phyloP scores from a whole-genome alignment of 495 filamentous ascomycete genomes.

The Chaetomium fimeti region DNA sequence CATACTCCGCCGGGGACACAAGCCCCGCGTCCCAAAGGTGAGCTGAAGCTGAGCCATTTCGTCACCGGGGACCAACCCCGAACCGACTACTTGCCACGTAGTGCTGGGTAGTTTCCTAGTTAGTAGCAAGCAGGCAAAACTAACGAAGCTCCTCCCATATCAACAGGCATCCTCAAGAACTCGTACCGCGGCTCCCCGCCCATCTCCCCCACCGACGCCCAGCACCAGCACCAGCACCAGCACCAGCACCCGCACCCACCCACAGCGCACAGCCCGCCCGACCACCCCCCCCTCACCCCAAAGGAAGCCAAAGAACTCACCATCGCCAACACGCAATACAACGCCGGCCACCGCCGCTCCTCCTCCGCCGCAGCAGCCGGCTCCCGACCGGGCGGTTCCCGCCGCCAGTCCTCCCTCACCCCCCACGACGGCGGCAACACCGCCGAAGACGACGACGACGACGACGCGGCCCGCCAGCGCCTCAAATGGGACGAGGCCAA shows the following conservation, averaged over 20 bases:
- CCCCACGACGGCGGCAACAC: slow-evolving; percentile 32
- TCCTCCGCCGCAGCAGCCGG: slow-evolving; percentile 60
- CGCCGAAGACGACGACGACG: background rate
- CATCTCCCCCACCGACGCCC: slow-evolving; percentile 43
- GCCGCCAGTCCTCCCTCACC: slow-evolving; percentile 63
- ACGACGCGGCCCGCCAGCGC: slow-evolving; percentile 61
- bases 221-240: slow-evolving; percentile 27
- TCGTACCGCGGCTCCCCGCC: slow-evolving; percentile 61
- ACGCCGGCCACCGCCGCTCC: slow-evolving; percentile 85
- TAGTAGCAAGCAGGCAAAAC: background rate
- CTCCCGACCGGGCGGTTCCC: slow-evolving; percentile 55
- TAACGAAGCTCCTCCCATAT: too few relatives aligned
- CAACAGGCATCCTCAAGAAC: slow-evolving; percentile 93
- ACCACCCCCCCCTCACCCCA: slow-evolving; percentile 36
- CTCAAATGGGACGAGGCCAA: slow-evolving; percentile 99
- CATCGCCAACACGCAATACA: slow-evolving; percentile 88
- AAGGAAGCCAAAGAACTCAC: slow-evolving; percentile 80
- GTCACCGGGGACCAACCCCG: background rate
- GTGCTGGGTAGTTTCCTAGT: background rate
- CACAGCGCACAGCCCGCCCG: slow-evolving; percentile 19
- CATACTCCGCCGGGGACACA: slow-evolving; percentile 47
- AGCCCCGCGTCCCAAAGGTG: slow-evolving; percentile 75
- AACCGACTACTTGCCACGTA: background rate
- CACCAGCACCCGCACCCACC: slow-evolving; percentile 37
- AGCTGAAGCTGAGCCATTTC: slow-evolving; percentile 23